Evolutionary conservation across 1,284 basidiomycete genomes (phyloP), one percentile per base, ranked within the genome.

Genomic region (Entoloma clypeatum): DNA sequence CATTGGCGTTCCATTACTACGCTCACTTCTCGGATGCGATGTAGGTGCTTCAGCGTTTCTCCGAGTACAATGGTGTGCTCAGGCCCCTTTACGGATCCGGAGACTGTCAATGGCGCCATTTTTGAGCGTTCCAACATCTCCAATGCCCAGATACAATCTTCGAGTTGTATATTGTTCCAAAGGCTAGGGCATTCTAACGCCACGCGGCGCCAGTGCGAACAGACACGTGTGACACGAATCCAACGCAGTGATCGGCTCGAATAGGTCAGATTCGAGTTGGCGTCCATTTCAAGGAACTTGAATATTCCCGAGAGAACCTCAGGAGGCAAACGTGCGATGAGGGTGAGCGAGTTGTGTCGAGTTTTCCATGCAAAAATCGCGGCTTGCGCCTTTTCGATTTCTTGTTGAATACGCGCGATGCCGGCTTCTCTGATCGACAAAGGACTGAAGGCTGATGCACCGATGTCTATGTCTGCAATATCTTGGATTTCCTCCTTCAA

Each of bases 81-180:
- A n/a, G n/a, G n/a, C n/a, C n/a, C n/a, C n/a, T n/a, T n/a, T n/a
- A n/a, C n/a, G n/a, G n/a, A n/a, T n/a, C n/a, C n/a, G n/a, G 26
- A 2, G 7, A 42, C 27, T 11, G 5, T 33, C 21, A 48, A 35
- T 25, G 36, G 36, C 2, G 17, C 31, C 14, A 14, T 21, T n/a
- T 33, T 36, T 2, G 47, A 38, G 14, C 43, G 43, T 6, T 4
- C 10, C 7, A 40, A 7, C 47, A 45, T 45, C 31, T 48, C 43
- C 22, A 11, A 9, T 8, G 26, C 39, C 39, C 46, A 48, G 8
- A 13, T 19, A 2, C 36, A 31, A 37, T 29, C 5, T 4, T 14
- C 5, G 11, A 48, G 28, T 5, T 33, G 28, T 18, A 45, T 44
- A n/a, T 29, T 17, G 11, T 13, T 28, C 43, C 47, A 45, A 7